These are phyloP conservation scores for Penicillium sp. DNA, from an alignment of 2,329 filamentous ascomycete species.

Conservation along the genomic window DNA sequence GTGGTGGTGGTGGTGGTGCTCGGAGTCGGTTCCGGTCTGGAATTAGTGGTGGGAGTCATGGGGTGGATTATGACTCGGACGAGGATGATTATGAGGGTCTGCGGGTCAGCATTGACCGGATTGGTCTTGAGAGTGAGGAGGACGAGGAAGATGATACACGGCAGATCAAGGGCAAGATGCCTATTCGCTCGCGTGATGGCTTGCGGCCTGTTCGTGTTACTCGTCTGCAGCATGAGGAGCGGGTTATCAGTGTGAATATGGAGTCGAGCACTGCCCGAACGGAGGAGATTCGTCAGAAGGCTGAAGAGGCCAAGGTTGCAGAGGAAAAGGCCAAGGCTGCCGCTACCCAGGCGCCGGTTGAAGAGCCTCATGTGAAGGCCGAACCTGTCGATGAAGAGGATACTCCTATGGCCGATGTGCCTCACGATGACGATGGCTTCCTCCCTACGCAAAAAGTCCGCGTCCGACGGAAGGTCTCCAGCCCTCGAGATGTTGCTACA, in stretches of 20 bases:
- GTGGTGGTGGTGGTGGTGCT: constrained; percentile 35
- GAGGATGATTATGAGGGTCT: constrained; percentile 56
- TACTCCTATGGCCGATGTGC: constrained; percentile 43
- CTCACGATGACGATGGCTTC: constrained; percentile 43
- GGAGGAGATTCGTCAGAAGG: constrained; percentile 48
- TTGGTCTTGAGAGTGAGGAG: constrained; percentile 62
- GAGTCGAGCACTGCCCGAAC: constrained; percentile 57
- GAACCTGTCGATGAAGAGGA: constrained; percentile 60
- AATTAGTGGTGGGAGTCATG: constrained; percentile 33
- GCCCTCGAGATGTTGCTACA: constrained; percentile 27
- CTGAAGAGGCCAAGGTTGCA: constrained; percentile 40
- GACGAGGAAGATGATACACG: constrained; percentile 42
- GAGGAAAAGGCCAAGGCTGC: constrained; percentile 40
- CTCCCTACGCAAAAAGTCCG: constrained; percentile 44
- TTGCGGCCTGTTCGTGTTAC: constrained; percentile 62
- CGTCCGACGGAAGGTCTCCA: constrained; percentile 41
- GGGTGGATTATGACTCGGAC: constrained; percentile 42
- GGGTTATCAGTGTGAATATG: constrained; percentile 60
- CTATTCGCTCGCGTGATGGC: constrained; percentile 37
- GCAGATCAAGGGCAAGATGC: constrained; percentile 43
- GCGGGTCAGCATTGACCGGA: constrained; percentile 63
- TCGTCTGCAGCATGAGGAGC: constrained; percentile 62
- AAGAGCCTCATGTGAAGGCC: constrained; percentile 55
- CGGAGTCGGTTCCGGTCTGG: constrained; percentile 37
- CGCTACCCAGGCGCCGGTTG: constrained; percentile 7